These are phyloP conservation scores for Linderina pennispora DNA, from an alignment of 192 early-diverging fungal species.

Conservation along the genomic window DNA sequence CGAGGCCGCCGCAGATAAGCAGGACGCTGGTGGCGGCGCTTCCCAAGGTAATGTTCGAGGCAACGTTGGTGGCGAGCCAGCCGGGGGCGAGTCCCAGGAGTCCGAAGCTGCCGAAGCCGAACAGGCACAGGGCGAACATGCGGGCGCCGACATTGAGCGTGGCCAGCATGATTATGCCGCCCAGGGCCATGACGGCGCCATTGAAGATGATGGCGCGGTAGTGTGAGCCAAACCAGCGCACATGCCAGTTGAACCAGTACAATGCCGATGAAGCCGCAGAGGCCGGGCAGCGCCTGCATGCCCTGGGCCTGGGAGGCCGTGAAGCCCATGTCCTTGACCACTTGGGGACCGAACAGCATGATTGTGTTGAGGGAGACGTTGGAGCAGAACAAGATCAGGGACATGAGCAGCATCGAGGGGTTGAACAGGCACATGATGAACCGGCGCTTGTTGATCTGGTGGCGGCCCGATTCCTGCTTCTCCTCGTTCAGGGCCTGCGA, in stretches of 20 bases:
- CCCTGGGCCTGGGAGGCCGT: neutral
- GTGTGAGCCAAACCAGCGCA: neutral
- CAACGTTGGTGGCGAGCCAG: neutral
- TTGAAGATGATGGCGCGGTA: neutral
- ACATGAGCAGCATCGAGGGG: neutral
- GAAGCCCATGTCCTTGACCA: neutral
- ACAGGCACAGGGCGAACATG: neutral
- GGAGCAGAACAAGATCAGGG: neutral
- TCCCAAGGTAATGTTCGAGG: neutral
- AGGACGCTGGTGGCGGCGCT: neutral
- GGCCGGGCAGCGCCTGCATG: neutral
- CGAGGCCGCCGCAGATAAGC: neutral
- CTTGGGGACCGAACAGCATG: neutral
- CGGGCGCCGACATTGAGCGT: neutral
- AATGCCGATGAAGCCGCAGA: neutral
- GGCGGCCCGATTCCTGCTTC: neutral
- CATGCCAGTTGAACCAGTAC: neutral
- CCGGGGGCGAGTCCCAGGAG: neutral
- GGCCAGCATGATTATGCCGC: neutral
- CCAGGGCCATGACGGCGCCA: neutral
- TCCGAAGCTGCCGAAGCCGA: neutral
- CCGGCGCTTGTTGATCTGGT: neutral
- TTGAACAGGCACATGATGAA: neutral
- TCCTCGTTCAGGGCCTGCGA: neutral
- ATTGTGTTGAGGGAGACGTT: neutral